Conservation (phyloP, 1,284 basidiomycete genomes). For the Dichomitus squalens region DNA sequence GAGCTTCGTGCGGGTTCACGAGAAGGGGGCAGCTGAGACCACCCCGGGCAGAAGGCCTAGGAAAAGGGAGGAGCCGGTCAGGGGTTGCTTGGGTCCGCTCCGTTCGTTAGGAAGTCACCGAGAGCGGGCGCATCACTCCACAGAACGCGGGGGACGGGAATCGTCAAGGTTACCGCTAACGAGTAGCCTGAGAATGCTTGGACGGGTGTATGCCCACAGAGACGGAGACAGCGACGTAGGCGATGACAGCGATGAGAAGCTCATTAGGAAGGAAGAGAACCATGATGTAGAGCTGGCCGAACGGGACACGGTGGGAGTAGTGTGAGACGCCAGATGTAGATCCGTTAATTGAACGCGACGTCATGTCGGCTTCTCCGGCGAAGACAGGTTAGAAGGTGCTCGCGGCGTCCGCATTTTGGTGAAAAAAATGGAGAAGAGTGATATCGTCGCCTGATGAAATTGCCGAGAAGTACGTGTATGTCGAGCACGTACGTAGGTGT, state of each 20-base stretch:
- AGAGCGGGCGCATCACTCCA: slow-evolving; percentile 24
- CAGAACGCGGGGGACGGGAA: slow-evolving; percentile 22
- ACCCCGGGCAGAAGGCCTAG: slow-evolving; percentile 22
- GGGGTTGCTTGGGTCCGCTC: not conserved
- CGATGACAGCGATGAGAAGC: slow-evolving; percentile 20
- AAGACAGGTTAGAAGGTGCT: no score
- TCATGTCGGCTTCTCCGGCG: no score
- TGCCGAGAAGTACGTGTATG: no score
- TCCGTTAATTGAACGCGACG: slow-evolving; percentile 17
- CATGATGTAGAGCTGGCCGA: slow-evolving; percentile 24
- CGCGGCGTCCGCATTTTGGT: no score
- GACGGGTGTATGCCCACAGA: no score
- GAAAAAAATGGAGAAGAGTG: no score
- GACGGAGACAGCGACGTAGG: slow-evolving; percentile 23
- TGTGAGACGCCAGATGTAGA: slow-evolving; percentile 11
- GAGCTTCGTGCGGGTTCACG: not conserved
- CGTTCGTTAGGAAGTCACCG: slow-evolving; percentile 10
- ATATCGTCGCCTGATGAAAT: no score
- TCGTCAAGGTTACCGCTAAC: slow-evolving; percentile 24
- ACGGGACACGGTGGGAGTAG: slow-evolving; percentile 10
- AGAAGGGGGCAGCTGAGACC: not conserved
- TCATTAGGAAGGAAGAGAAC: slow-evolving; percentile 23
- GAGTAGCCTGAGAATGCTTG: slow-evolving; percentile 8
- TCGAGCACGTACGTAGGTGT: slow-evolving; percentile 20
- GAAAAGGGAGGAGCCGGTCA: not conserved